Percentiles rank a stretch among this genome's conserved stretches.
Evolutionary conservation across 768 basidiomycete genomes (phyloP).

Genomic region (Lactifluus volemus): DNA sequence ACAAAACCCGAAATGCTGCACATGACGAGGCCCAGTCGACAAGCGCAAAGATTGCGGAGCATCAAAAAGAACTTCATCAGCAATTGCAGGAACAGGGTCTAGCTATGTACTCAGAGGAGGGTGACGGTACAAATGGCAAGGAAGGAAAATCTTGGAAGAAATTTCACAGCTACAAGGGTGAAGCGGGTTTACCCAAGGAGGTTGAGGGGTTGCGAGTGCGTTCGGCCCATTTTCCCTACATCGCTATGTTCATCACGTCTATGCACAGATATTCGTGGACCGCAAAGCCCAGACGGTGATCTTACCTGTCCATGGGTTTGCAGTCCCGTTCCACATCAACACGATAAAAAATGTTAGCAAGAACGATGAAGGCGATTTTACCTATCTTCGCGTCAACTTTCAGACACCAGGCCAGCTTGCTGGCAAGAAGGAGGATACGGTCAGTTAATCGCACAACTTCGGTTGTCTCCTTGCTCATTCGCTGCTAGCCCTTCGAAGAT

Average conservation of each 20-base stretch:
- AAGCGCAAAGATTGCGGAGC: slow-evolving; percentile 71
- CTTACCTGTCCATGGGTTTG: slow-evolving; percentile 89
- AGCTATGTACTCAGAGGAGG: slow-evolving; percentile 75
- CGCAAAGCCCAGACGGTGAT: slow-evolving; percentile 85
- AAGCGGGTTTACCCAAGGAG: slow-evolving; percentile 80
- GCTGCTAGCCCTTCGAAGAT: slow-evolving; percentile 81
- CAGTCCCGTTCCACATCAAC: slow-evolving; percentile 97
- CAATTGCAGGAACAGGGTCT: slow-evolving; percentile 73
- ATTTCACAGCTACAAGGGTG: slow-evolving; percentile 95
- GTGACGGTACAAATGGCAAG: slow-evolving; percentile 62
- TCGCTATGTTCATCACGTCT: neutral
- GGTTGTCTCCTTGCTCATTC: neutral
- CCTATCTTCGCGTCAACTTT: slow-evolving; percentile 94
- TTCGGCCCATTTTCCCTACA: slow-evolving; percentile 4
- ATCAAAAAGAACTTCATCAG: slow-evolving; percentile 77
- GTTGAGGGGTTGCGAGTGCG: slow-evolving; percentile 72
- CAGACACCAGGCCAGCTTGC: slow-evolving; percentile 96
- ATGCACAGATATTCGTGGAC: slow-evolving; percentile 75
- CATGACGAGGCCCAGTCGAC: slow-evolving; percentile 79
- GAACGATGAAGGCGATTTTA: slow-evolving; percentile 92
- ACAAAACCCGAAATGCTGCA: slow-evolving; percentile 81
- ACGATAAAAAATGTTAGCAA: slow-evolving; percentile 98
- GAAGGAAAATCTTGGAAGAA: slow-evolving; percentile 92
- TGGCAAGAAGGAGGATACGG: slow-evolving; percentile 98
- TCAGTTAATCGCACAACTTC: slow-evolving; percentile 24